Evolutionary conservation across 176 grass and related monocot species (phyloP).

Genomic region (Metroxylon sagu): DNA sequence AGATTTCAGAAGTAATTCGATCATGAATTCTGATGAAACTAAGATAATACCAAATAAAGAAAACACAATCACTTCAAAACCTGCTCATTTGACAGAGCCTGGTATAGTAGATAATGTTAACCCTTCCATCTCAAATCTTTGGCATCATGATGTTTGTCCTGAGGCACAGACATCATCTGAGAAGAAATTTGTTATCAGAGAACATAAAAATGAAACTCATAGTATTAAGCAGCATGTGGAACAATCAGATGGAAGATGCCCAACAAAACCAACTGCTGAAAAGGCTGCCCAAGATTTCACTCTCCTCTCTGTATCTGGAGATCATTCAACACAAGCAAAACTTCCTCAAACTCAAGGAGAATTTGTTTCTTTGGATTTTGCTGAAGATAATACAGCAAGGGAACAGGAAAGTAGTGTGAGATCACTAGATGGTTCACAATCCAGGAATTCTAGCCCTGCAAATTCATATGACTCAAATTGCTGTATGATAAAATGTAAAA

Average conservation of each 20-base stretch:
- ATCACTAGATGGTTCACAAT: slow-evolving; percentile 36
- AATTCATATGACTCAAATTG: slow-evolving; percentile 39
- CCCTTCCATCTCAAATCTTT: slow-evolving; percentile 9
- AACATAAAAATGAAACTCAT: slow-evolving; percentile 16
- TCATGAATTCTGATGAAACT: slow-evolving; percentile 25
- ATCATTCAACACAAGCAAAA: slow-evolving; percentile 32
- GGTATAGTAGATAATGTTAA: slow-evolving; percentile 14
- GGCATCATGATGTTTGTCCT: slow-evolving; percentile 22
- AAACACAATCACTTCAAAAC: slow-evolving; percentile 23
- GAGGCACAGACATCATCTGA: slow-evolving; percentile 20
- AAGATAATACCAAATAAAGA: slow-evolving; percentile 31
- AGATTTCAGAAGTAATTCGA: slow-evolving; percentile 29
- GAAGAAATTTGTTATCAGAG: slow-evolving; percentile 19
- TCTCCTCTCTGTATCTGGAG: slow-evolving; percentile 25
- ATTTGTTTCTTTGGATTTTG: slow-evolving; percentile 5
- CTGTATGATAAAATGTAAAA: slow-evolving; percentile 1
- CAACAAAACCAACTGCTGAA: slow-evolving; percentile 28
- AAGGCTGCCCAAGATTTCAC: slow-evolving; percentile 24
- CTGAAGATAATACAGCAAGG: slow-evolving; percentile 27
- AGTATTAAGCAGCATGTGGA: slow-evolving; percentile 13
- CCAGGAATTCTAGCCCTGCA: slow-evolving; percentile 39
- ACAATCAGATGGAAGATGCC: slow-evolving; percentile 21
- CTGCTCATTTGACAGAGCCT: slow-evolving; percentile 31
- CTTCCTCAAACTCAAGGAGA: slow-evolving; percentile 25
- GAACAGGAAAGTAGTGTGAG: slow-evolving; percentile 31